Percentiles rank a stretch among this genome's conserved stretches.
These are phyloP conservation scores for Angomonas deanei DNA, from an alignment of 208 protist species.

Conservation along the genomic window DNA sequence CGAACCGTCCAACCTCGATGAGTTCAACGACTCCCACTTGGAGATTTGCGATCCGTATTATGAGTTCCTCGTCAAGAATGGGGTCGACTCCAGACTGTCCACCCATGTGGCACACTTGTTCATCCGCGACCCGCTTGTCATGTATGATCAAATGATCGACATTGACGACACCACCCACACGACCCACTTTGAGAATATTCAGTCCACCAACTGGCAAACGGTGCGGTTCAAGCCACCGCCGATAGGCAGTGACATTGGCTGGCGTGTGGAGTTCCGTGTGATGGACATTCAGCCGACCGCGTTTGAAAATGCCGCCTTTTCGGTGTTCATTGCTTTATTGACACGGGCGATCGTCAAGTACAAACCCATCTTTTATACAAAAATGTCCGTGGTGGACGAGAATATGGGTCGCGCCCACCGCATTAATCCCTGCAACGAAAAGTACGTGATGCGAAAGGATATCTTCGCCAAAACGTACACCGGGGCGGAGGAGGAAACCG, in stretches of 20 bases:
- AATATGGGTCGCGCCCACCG: constrained; percentile 95
- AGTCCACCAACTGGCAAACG: constrained; percentile 98
- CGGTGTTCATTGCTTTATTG: constrained; percentile 94
- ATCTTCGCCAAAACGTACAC: constrained; percentile 57
- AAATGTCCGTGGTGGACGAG: constrained; percentile 95
- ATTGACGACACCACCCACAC: constrained; percentile 91
- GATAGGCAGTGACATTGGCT: constrained; percentile 77
- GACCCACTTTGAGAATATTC: constrained; percentile 99
- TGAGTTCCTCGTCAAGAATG: constrained; percentile 52
- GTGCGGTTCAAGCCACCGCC: constrained; percentile 96
- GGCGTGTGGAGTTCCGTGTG: constrained; percentile 97
- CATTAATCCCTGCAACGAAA: constrained; percentile 79
- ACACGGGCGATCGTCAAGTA: constrained; percentile 94
- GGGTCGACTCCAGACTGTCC: constrained; percentile 93
- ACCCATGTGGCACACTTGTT: constrained; percentile 97
- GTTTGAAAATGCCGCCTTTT: constrained; percentile 99
- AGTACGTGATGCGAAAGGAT: constrained; percentile 95
- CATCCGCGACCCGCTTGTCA: constrained; percentile 97
- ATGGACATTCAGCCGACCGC: constrained; percentile 96
- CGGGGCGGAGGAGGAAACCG: constrained; percentile 43
- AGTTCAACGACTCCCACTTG: constrained; percentile 84
- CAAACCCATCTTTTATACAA: constrained; percentile 95
- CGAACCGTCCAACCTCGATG: constrained; percentile 40
- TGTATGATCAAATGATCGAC: constrained; percentile 92
- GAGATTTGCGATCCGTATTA: constrained; percentile 86